Conservation (phyloP, 208 protist genomes). For the Trypanosoma theileri region DNA sequence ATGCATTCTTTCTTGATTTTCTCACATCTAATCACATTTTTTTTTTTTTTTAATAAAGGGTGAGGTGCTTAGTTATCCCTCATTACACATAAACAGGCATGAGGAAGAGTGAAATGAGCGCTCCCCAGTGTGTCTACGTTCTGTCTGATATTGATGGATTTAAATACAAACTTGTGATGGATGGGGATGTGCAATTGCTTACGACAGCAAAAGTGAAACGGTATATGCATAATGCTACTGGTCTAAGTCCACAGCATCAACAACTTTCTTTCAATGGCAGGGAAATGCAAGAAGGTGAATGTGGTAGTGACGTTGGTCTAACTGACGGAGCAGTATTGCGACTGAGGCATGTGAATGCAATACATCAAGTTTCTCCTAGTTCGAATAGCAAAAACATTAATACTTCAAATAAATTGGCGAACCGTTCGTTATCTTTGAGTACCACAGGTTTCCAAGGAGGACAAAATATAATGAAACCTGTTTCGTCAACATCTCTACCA, state of each 20-base stretch:
- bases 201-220: constrained; percentile 57
- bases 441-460: neutral
- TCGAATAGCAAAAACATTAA: neutral
- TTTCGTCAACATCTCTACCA: no score
- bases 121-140: constrained; percentile 39
- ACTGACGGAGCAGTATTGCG: constrained; percentile 55
- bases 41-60: constrained; percentile 17
- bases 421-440: neutral
- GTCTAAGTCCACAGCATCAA: constrained; percentile 45
- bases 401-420: neutral
- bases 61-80: neutral
- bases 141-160: constrained; percentile 71
- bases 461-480: neutral
- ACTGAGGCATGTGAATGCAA: constrained; percentile 30
- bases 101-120: neutral
- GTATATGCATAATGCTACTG: constrained; percentile 66
- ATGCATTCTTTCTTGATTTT: neutral
- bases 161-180: constrained; percentile 83
- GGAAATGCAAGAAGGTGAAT: constrained; percentile 31
- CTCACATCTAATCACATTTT: neutral
- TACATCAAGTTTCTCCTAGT: neutral
- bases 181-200: constrained; percentile 57
- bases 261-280: constrained; percentile 51
- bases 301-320: constrained; percentile 53
- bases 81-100: constrained; percentile 7